These are phyloP conservation scores for Boletus tylopilopsis DNA, from an alignment of 768 basidiomycete species.

Conservation along the genomic window DNA sequence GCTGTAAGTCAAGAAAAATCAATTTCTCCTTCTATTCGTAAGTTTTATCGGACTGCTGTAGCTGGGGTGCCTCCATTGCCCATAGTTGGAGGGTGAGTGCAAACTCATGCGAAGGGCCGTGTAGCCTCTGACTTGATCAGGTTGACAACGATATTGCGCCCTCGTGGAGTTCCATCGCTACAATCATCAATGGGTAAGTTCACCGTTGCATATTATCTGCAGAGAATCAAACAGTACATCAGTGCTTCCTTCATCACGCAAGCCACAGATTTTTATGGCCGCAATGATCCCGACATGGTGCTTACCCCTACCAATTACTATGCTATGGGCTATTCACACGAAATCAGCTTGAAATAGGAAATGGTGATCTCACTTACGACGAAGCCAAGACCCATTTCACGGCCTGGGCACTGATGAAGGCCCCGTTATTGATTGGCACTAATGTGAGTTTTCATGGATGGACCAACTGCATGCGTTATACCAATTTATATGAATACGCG, in stretches of 20 bases:
- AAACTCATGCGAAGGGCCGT: too few species aligned
- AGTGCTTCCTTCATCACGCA: constrained; percentile 64
- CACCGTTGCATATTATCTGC: neutral
- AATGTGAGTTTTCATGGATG: constrained; percentile 35
- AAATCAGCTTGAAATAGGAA: constrained; percentile 56
- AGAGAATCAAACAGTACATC: neutral
- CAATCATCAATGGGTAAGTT: constrained; percentile 51
- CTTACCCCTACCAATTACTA: neutral
- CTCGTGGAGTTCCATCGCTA: constrained; percentile 47
- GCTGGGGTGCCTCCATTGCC: constrained; percentile 31
- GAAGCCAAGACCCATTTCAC: constrained; percentile 70
- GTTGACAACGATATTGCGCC: constrained; percentile 29
- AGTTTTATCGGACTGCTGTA: constrained; percentile 15
- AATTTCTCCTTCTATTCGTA: neutral
- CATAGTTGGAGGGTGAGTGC: constrained; percentile 43
- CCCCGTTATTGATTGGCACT: constrained; percentile 61
- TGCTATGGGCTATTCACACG: constrained; percentile 3
- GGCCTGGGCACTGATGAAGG: constrained; percentile 66
- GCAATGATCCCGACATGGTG: constrained; percentile 66
- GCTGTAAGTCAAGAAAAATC: constrained; percentile 47
- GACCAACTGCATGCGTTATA: too few species aligned
- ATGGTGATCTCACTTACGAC: constrained; percentile 56
- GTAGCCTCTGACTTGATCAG: constrained; percentile 1
- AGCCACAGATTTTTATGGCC: constrained; percentile 61
- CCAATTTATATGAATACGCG: neutral